Base-by-base conservation (phyloP, 2,329 filamentous ascomycete genomes). In the Reticulascus tulasneorum region DNA sequence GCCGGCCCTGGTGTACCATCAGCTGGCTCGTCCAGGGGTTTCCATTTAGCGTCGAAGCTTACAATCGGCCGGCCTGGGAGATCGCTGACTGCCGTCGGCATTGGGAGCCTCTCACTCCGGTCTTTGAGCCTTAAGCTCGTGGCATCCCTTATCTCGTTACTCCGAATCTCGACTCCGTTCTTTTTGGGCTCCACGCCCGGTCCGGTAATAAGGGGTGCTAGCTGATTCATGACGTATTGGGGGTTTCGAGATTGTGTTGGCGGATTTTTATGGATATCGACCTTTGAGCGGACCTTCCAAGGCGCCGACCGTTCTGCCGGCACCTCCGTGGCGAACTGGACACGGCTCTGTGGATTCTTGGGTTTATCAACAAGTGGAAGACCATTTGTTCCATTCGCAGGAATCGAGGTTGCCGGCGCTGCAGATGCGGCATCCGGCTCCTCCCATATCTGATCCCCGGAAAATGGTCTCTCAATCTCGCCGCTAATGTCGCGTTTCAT, bases 41-140 rank as follows among this genome's bases (percentile, higher is more conserved):
- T 84, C 82, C 87, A 95, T 58, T 84, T 77, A 54, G 77, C 77
- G 64, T 94, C 78, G 73, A 97, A 97, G 75, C 91, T 97, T 73
- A 97, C 91, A 71, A 97, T 97, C 46, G 91, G 91, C 57, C 91
- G 81, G 51, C 88, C 88, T 51, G 86, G 84, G 55, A 77, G 85
- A 66, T 96, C 85, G 67, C 89, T 96, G 62, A 97, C 90, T 54
- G 86, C 83, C 36, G 86, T 87, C 47, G 91, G 91, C 54, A 84
- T 91, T 19, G 90, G 91, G 44, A 97, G 71, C 57, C 86, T 94
- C 38, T 81, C 65, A 62, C 89, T 96, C 55, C 90, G 82, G 61
- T 95, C 88, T 58, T 81, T 89, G 46, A 93, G 69, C 57, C 73
- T 84, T 77, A 94, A 94, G 63, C 86, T 93, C 7, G 91, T 97